Percentiles rank a stretch among this genome's conserved stretches.
Conservation (phyloP, 2,329 filamentous ascomycete genomes). For the Penicillium sp. region DNA sequence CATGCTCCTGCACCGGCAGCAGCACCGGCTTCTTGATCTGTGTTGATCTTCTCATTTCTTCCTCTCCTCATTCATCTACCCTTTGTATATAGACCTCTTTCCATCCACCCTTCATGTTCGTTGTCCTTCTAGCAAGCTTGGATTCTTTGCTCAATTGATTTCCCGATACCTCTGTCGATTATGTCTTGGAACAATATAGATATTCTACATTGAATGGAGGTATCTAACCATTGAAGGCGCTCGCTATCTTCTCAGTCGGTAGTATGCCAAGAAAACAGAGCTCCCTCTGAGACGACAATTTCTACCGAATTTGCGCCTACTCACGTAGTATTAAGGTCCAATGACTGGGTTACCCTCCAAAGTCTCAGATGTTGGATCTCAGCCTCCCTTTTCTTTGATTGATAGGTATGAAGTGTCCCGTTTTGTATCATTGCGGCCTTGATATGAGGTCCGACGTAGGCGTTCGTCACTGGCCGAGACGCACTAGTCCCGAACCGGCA, state of each 20-base stretch:
- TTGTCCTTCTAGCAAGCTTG: slow-evolving; percentile 4
- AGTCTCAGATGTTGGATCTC: too few species aligned
- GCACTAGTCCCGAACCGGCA: slow-evolving; percentile 25
- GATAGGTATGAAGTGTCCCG: too few species aligned
- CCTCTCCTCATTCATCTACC: slow-evolving; percentile 10
- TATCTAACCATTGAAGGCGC: too few species aligned
- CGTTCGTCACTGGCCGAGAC: background rate
- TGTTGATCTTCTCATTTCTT: background rate
- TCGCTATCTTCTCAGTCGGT: too few species aligned
- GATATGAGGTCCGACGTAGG: background rate
- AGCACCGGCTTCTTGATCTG: background rate
- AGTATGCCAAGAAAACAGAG: too few species aligned
- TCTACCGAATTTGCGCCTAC: too few species aligned
- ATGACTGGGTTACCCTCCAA: too few species aligned
- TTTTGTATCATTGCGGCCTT: too few species aligned
- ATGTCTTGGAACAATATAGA: background rate
- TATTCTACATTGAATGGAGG: background rate
- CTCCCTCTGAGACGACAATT: too few species aligned
- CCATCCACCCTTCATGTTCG: slow-evolving; percentile 7
- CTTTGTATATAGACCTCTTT: slow-evolving; percentile 37
- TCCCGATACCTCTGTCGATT: slow-evolving; percentile 17
- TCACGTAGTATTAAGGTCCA: too few species aligned
- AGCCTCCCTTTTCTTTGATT: too few species aligned
- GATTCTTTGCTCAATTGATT: slow-evolving; percentile 14
- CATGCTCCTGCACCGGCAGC: slow-evolving; percentile 60